These are phyloP conservation scores for Anthracocystis setariae DNA, from an alignment of 1,284 basidiomycete genomes.

Conservation along the genomic window DNA sequence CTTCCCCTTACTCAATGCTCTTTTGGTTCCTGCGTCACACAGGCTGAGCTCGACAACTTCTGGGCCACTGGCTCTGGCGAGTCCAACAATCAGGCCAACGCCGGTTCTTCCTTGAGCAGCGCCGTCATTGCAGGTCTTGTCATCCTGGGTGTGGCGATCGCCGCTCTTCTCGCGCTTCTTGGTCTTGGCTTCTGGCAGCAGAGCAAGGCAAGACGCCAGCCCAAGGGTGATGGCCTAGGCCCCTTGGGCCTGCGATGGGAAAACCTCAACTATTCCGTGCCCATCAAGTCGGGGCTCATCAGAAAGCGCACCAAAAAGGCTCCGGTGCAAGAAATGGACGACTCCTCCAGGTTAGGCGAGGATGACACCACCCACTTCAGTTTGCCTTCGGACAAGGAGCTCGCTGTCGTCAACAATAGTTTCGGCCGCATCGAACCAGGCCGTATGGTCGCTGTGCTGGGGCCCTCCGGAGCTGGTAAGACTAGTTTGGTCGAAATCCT, in stretches of 20 bases:
- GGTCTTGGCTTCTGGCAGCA: constrained; percentile 32
- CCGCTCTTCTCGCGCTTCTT: constrained; percentile 30
- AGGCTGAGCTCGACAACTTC: constrained; percentile 39
- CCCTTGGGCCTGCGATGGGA: constrained; percentile 53
- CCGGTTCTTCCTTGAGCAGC: constrained; percentile 29
- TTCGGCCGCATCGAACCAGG: constrained; percentile 50
- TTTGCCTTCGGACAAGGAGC: neutral
- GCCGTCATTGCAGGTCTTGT: constrained; percentile 54
- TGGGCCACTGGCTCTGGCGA: constrained; percentile 35
- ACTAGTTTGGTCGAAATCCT: constrained; percentile 58
- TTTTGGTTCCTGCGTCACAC: constrained; percentile 52
- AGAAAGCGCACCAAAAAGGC: constrained; percentile 4
- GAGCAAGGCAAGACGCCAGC: constrained; percentile 30
- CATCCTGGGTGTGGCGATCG: constrained; percentile 47
- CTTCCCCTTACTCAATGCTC: constrained; percentile 47
- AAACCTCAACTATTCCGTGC: constrained; percentile 39
- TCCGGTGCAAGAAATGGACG: neutral
- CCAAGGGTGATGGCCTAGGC: constrained; percentile 13
- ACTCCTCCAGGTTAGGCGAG: constrained; percentile 4
- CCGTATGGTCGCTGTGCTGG: constrained; percentile 52
- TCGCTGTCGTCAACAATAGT: constrained; percentile 24
- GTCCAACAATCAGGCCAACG: neutral
- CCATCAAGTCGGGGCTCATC: constrained; percentile 10
- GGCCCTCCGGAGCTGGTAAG: constrained; percentile 59
- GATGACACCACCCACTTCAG: no score